Conservation (phyloP, 2,329 filamentous ascomycete genomes). For the Venturia aucupariae region DNA sequence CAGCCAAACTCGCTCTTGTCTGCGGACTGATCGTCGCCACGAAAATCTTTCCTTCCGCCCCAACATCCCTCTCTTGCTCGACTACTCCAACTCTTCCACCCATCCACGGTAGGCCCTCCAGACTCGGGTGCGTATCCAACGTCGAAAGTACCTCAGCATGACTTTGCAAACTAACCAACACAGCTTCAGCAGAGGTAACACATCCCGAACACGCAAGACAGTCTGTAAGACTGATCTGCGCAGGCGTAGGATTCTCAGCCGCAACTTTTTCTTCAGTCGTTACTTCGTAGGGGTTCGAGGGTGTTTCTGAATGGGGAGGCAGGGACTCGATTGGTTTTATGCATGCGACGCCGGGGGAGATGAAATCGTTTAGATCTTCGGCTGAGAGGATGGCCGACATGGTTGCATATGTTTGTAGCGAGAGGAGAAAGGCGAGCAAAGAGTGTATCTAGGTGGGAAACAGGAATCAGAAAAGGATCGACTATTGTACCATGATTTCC, state of each 20-base stretch:
- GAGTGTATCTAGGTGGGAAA: not conserved
- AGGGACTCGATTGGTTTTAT: slow-evolving; percentile 96
- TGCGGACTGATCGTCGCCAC: slow-evolving; percentile 91
- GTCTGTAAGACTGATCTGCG: slow-evolving; percentile 91
- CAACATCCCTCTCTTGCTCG: not conserved
- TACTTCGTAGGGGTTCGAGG: slow-evolving; percentile 63
- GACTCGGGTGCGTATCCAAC: slow-evolving; percentile 54
- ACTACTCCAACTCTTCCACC: slow-evolving; percentile 14
- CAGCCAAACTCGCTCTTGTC: slow-evolving; percentile 77
- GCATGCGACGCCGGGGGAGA: slow-evolving; percentile 92
- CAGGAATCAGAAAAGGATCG: not conserved
- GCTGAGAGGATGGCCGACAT: slow-evolving; percentile 98
- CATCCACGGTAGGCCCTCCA: slow-evolving; percentile 27
- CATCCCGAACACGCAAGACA: slow-evolving; percentile 96
- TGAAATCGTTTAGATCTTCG: slow-evolving; percentile 98
- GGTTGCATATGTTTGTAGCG: not conserved
- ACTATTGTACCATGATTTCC: slow-evolving; percentile 1
- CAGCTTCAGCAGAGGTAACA: slow-evolving; percentile 92
- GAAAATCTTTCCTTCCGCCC: slow-evolving; percentile 60
- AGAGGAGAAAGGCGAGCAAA: not conserved
- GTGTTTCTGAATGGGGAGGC: slow-evolving; percentile 45
- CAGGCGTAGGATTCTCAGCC: slow-evolving; percentile 52
- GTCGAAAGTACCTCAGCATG: slow-evolving; percentile 82
- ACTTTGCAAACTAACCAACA: slow-evolving; percentile 90
- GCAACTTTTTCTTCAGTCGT: slow-evolving; percentile 76